Percentiles rank a stretch among this genome's conserved stretches.
Evolutionary conservation across 768 basidiomycete genomes (phyloP).

Genomic region (Boletus subcaerulescens): DNA sequence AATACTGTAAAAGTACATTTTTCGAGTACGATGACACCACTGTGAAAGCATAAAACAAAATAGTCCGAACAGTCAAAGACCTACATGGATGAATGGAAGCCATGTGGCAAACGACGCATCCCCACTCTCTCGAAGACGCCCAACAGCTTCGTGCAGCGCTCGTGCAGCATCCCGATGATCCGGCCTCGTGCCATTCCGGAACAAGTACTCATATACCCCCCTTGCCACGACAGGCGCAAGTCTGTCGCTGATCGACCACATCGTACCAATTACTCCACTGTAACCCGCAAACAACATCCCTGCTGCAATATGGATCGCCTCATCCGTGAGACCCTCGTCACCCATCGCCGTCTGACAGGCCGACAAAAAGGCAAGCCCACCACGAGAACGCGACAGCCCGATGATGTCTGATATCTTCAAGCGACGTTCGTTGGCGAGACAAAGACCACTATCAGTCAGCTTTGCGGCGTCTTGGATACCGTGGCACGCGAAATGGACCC

Average conservation of each 20-base stretch:
- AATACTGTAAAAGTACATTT: too few relatives aligned
- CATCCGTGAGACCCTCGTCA: background rate
- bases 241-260: background rate
- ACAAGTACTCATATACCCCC: conserved; percentile 28
- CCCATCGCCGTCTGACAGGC: background rate
- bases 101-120: too few relatives aligned
- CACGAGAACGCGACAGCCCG: background rate
- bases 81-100: too few relatives aligned
- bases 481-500: background rate
- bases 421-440: background rate
- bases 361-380: background rate
- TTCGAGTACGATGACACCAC: too few relatives aligned
- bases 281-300: conserved; percentile 36
- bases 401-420: background rate
- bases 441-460: background rate
- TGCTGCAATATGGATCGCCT: background rate
- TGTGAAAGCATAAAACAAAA: too few relatives aligned
- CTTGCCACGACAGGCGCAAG: conserved; percentile 34
- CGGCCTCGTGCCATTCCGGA: background rate
- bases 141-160: too few relatives aligned
- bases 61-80: background rate
- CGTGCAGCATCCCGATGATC: background rate
- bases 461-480: background rate
- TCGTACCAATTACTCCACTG: conserved; percentile 3
- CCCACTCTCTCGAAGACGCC: too few relatives aligned